Evolutionary conservation across 176 grass and related monocot genomes (phyloP).

Genomic region (sorghum (Sorghum bicolor)): DNA sequence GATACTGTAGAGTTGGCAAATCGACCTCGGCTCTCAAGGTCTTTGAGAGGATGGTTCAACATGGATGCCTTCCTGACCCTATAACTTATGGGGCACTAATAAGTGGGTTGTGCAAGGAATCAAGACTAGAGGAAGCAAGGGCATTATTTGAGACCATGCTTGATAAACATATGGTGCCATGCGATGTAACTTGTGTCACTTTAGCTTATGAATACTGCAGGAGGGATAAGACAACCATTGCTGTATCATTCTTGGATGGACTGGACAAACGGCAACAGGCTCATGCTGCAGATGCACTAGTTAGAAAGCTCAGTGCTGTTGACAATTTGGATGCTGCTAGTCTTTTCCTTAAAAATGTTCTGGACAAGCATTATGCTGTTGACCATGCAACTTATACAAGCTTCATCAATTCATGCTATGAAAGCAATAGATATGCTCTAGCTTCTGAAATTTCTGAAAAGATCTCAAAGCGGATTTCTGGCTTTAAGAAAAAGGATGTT

Average conservation of each 20-base stretch:
- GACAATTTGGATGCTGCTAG: slow-evolving; percentile 63
- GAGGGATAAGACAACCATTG: slow-evolving; percentile 44
- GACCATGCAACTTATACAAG: slow-evolving; percentile 57
- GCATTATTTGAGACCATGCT: slow-evolving; percentile 83
- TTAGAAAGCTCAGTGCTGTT: slow-evolving; percentile 64
- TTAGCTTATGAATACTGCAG: slow-evolving; percentile 80
- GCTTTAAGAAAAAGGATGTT: slow-evolving; percentile 36
- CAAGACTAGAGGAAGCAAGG: slow-evolving; percentile 76
- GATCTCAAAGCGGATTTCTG: slow-evolving; percentile 43
- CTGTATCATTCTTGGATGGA: slow-evolving; percentile 58
- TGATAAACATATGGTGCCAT: slow-evolving; percentile 84
- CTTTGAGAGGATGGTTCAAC: slow-evolving; percentile 74
- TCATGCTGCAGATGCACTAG: slow-evolving; percentile 52
- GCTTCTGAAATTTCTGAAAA: slow-evolving; percentile 80
- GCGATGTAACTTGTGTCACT: slow-evolving; percentile 71
- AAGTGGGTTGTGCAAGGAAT: slow-evolving; percentile 89
- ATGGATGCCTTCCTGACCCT: slow-evolving; percentile 68
- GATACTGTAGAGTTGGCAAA: slow-evolving; percentile 77
- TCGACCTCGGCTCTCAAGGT: slow-evolving; percentile 64
- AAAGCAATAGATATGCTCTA: slow-evolving; percentile 55
- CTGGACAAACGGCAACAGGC: slow-evolving; percentile 58
- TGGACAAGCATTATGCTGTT: slow-evolving; percentile 54
- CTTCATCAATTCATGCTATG: slow-evolving; percentile 70
- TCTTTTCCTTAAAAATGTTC: slow-evolving; percentile 64
- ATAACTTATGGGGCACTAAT: slow-evolving; percentile 80